These are phyloP conservation scores for Mortierella sp. DNA, from an alignment of 371 early-diverging fungal genomes.

Conservation along the genomic window DNA sequence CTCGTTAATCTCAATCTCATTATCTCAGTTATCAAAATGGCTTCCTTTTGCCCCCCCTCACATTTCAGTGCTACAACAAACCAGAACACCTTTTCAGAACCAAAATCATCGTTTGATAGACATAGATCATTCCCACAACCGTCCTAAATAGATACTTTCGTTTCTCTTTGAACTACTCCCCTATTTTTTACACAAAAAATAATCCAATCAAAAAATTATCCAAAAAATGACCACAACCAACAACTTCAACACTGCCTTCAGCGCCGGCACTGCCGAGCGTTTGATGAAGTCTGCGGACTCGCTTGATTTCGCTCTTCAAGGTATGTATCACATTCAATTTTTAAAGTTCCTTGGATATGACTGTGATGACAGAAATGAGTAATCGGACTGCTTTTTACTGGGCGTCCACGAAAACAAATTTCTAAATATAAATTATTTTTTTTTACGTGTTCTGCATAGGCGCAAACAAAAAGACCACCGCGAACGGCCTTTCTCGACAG, in stretches of 20 bases:
- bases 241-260: conserved; percentile 22
- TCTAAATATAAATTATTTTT: not conserved
- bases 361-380: conserved; percentile 45
- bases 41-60: conserved; percentile 57
- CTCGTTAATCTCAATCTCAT: conserved; percentile 24
- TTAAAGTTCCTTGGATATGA: not conserved
- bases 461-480: conserved; percentile 18
- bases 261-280: conserved; percentile 49
- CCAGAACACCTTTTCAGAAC: conserved; percentile 30
- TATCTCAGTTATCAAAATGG: conserved; percentile 50
- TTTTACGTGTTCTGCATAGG: not conserved
- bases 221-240: conserved; percentile 44
- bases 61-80: conserved; percentile 29
- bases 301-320: conserved; percentile 53
- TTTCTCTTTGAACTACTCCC: conserved; percentile 24
- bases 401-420: conserved; percentile 1
- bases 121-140: conserved; percentile 50
- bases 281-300: conserved; percentile 54
- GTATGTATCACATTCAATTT: conserved; percentile 18
- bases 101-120: conserved; percentile 46
- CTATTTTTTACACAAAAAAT: conserved; percentile 5
- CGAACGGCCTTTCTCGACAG: conserved; percentile 11
- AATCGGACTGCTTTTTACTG: conserved; percentile 39
- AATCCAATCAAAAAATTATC: conserved; percentile 12
- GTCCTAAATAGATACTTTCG: conserved; percentile 25